Evolutionary conservation across 495 filamentous ascomycete genomes (phyloP).

Genomic region (Podospora tetraspora): DNA sequence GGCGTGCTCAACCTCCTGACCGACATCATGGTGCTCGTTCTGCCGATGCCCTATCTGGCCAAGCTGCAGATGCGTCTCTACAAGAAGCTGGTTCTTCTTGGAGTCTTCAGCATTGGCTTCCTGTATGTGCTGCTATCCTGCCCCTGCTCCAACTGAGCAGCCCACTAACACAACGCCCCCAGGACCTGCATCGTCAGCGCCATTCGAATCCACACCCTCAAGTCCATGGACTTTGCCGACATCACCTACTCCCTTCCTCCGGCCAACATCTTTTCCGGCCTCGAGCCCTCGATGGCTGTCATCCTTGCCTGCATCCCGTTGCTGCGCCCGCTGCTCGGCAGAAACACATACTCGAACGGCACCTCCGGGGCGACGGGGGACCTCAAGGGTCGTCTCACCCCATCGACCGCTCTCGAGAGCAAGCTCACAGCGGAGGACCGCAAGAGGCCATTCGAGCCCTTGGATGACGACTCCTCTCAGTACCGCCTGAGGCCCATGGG

Average conservation of each 20-base stretch:
- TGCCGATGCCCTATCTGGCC: conserved; percentile 27
- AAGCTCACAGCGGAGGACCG: conserved; percentile 1
- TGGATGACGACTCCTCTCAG: conserved; percentile 10
- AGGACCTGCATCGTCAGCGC: conserved; percentile 27
- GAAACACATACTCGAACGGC: conserved; percentile 4
- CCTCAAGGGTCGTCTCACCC: neutral
- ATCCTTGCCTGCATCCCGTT: conserved; percentile 26
- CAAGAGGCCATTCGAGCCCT: conserved; percentile 3
- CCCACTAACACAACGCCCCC: neutral
- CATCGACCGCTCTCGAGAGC: conserved; percentile 1
- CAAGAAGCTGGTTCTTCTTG: conserved; percentile 22
- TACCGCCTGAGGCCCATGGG: conserved; percentile 6
- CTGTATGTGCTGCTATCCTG: conserved; percentile 19
- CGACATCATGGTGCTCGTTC: conserved; percentile 25
- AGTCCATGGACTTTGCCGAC: conserved; percentile 24
- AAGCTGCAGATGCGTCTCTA: conserved; percentile 21
- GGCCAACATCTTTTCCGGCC: conserved; percentile 22
- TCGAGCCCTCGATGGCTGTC: conserved; percentile 28
- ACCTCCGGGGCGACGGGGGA: neutral
- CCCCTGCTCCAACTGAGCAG: neutral
- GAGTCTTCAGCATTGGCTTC: conserved; percentile 26
- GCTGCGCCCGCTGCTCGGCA: conserved; percentile 27
- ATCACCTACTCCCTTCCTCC: conserved; percentile 24
- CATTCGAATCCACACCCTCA: conserved; percentile 21
- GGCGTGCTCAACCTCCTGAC: conserved; percentile 27